Base-by-base conservation (phyloP, 2,329 filamentous ascomycete genomes). In the Basipetospora chlamydospora region DNA sequence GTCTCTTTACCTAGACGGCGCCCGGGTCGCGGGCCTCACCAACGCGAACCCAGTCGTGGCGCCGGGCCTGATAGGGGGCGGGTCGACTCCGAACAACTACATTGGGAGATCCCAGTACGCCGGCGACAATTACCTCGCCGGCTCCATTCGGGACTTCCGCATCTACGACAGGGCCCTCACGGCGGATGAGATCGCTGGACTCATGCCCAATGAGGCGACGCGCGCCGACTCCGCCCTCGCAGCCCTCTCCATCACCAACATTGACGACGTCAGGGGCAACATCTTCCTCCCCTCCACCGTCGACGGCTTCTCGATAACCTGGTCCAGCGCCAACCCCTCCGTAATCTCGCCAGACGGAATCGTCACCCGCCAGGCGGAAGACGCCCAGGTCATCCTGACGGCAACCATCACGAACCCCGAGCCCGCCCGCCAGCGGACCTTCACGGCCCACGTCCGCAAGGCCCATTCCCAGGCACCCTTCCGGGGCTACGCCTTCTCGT, bases 401-500 rank as follows among this genome's bases (percentile, higher is more conserved):
- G 59, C 58, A 2, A 51, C 51, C 1, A 52, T 60, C 22, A 23
- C 39, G 15, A 41, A 43, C 11, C 36, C 34, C 8, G 39, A 39
- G 4, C 42, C 47, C 3, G 35, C 42, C 12, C 36, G 33, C 12
- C 39, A 37, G 13, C 54, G 56, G 3, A 47, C 47, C 0, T 49
- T 60, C 22, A 50, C 45, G 11, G 55, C 57, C 15, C 54, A 50
- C 3, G 53, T 62, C 12, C 48, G 49, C 13, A 48, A 47, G n/a
- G 52, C 53, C 3, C 48, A 45, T 2, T 41, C 48, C 2, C 41
- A 56, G 1, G 58, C 53, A 0, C 44, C 50, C 0, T 54, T 56
- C 21, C 56, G 62, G 30, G 66, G 61, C 5, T 70, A 70, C 41
- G 60, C 60, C 1, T 70, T 70, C 40, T 56, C 61, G 0, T 71